Evolutionary conservation across 768 basidiomycete genomes (phyloP).

Genomic region (Calocybe gangraenosa): DNA sequence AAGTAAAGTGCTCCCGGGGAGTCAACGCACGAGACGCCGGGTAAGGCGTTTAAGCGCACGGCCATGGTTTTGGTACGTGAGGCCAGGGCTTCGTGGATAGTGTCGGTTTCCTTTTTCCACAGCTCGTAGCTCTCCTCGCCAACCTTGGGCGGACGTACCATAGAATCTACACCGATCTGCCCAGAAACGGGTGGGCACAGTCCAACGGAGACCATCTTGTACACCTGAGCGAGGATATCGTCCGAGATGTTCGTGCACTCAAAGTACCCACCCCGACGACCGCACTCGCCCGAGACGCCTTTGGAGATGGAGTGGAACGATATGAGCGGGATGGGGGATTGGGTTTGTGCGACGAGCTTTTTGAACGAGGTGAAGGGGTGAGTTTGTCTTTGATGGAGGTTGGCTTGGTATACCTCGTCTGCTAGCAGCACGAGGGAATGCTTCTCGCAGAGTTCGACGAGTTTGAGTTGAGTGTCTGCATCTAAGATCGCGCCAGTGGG

Average conservation of each 20-base stretch:
- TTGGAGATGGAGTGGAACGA: constrained; percentile 99
- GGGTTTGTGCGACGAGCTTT: constrained; percentile 65
- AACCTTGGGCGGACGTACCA: constrained; percentile 84
- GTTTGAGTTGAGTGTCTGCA: constrained; percentile 60
- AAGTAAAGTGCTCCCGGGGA: constrained; percentile 93
- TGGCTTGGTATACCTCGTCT: constrained; percentile 98
- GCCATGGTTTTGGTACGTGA: constrained; percentile 72
- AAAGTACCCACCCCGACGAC: constrained; percentile 95
- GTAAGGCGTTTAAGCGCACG: constrained; percentile 70
- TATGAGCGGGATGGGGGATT: constrained; percentile 77
- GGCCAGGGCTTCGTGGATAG: constrained; percentile 72
- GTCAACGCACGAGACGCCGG: constrained; percentile 87
- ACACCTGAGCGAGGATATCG: constrained; percentile 80
- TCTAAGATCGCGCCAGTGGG: constrained; percentile 89
- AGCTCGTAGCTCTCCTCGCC: constrained; percentile 73
- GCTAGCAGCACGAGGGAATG: constrained; percentile 87
- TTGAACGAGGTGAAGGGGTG: constrained; percentile 94
- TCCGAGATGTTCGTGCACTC: constrained; percentile 81
- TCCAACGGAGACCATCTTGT: constrained; percentile 92
- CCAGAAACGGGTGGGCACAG: constrained; percentile 90
- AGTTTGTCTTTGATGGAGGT: constrained; percentile 66
- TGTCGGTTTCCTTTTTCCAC: constrained; percentile 81
- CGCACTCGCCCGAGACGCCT: constrained; percentile 94
- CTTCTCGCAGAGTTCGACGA: constrained; percentile 84
- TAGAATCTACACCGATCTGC: constrained; percentile 90